These are phyloP conservation scores for Collybia sp. DNA, from an alignment of 768 basidiomycete species.

Conservation along the genomic window DNA sequence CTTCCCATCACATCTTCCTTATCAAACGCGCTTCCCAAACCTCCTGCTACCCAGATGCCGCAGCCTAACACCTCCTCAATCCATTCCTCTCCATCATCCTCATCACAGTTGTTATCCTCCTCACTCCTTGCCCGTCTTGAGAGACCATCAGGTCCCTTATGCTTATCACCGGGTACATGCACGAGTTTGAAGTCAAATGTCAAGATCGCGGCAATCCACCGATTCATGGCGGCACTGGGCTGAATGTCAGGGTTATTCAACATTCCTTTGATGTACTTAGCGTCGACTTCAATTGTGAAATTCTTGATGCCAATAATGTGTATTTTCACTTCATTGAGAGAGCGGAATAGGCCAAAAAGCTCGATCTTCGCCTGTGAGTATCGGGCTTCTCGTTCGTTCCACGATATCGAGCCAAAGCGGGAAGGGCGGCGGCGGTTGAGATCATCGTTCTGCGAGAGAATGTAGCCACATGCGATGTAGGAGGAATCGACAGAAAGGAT, in stretches of 20 bases:
- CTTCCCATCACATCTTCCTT: too few species aligned
- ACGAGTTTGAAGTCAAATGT: conserved; percentile 29
- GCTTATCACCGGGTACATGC: conserved; percentile 24
- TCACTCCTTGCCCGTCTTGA: not conserved
- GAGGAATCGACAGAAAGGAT: conserved; percentile 1
- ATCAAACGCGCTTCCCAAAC: not conserved
- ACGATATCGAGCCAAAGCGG: not conserved
- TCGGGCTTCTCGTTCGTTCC: not conserved
- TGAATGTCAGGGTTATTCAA: conserved; percentile 31
- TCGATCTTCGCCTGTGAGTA: conserved; percentile 19
- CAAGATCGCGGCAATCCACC: conserved; percentile 36
- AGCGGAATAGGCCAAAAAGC: conserved; percentile 21
- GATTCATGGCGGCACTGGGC: conserved; percentile 30
- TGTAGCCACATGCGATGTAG: not conserved
- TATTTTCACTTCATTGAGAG: conserved; percentile 10
- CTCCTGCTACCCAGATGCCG: not conserved
- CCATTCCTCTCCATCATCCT: not conserved
- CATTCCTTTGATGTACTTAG: conserved; percentile 30
- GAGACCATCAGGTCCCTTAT: conserved; percentile 6
- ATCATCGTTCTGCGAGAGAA: not conserved
- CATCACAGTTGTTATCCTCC: not conserved
- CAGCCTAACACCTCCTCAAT: not conserved
- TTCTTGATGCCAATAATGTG: conserved; percentile 21
- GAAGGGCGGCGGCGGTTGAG: not conserved
- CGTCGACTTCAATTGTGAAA: conserved; percentile 22